phyloP scores from a whole-genome alignment of 2,329 filamentous ascomycete genomes.

The Bipolaris oryzae region DNA sequence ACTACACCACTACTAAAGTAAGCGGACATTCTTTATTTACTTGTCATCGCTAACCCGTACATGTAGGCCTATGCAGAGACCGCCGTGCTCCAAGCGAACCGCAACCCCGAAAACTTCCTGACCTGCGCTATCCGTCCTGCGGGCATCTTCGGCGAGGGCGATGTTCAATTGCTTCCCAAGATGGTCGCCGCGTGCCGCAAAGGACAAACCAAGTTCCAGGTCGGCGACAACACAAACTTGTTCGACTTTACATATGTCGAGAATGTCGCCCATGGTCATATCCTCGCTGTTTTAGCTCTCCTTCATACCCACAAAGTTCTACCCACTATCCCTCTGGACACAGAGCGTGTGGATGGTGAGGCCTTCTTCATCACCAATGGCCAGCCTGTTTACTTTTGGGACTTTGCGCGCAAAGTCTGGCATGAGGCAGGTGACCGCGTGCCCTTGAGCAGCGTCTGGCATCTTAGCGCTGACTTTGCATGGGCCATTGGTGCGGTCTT shows the following conservation, averaged over 20 bases:
- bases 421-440: constrained; percentile 51
- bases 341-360: constrained; percentile 57
- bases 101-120: constrained; percentile 53
- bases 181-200: constrained; percentile 54
- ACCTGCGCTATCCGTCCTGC: constrained; percentile 58
- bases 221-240: constrained; percentile 59
- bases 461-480: constrained; percentile 50
- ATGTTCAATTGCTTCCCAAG: constrained; percentile 54
- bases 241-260: constrained; percentile 62
- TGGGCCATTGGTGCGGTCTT: constrained; percentile 52
- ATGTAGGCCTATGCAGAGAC: constrained; percentile 54
- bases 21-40: not conserved
- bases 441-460: constrained; percentile 51
- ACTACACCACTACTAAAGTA: constrained; percentile 59
- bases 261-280: constrained; percentile 59
- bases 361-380: constrained; percentile 61
- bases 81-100: constrained; percentile 57
- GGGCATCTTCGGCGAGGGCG: constrained; percentile 59
- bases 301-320: constrained; percentile 51
- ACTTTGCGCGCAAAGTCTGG: constrained; percentile 57
- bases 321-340: constrained; percentile 49
- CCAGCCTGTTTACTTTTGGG: constrained; percentile 58
- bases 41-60: not conserved
- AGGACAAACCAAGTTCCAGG: constrained; percentile 58
- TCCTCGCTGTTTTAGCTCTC: constrained; percentile 58